Conservation (phyloP, 345 rosid genomes). For the Corchorus olitorius region DNA sequence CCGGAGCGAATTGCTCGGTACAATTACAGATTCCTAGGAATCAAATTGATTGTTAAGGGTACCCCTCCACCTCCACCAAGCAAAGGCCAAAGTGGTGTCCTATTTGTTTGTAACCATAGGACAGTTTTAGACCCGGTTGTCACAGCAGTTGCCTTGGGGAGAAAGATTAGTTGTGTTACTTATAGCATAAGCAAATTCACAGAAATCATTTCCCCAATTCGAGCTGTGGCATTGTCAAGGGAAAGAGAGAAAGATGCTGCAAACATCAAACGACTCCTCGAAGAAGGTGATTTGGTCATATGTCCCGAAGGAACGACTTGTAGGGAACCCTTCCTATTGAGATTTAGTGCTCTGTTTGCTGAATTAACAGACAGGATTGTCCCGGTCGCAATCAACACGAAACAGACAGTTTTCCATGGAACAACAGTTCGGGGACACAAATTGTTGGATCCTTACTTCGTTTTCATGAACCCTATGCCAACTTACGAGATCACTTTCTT, state of each 20-base stretch:
- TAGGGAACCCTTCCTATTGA: constrained; percentile 79
- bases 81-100: constrained; percentile 77
- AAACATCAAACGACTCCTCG: constrained; percentile 65
- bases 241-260: constrained; percentile 82
- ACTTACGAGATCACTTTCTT: constrained; percentile 90
- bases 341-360: constrained; percentile 93
- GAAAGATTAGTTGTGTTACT: constrained; percentile 93
- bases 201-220: constrained; percentile 85
- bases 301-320: constrained; percentile 99
- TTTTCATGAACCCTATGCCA: constrained; percentile 92
- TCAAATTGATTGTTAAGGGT: constrained; percentile 58
- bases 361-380: constrained; percentile 88
- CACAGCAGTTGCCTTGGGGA: constrained; percentile 76
- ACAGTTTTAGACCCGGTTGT: constrained; percentile 80
- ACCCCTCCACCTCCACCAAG: constrained; percentile 75
- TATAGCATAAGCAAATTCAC: constrained; percentile 92
- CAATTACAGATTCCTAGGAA: constrained; percentile 59
- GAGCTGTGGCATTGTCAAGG: constrained; percentile 86
- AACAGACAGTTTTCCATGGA: constrained; percentile 76
- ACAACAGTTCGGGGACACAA: constrained; percentile 83
- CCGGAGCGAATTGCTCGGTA: constrained; percentile 64
- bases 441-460: constrained; percentile 83
- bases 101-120: constrained; percentile 89
- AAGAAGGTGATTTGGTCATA: constrained; percentile 88
- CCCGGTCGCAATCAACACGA: constrained; percentile 84